Conservation (phyloP, 1,284 basidiomycete species). For the Ustilago lituana region DNA sequence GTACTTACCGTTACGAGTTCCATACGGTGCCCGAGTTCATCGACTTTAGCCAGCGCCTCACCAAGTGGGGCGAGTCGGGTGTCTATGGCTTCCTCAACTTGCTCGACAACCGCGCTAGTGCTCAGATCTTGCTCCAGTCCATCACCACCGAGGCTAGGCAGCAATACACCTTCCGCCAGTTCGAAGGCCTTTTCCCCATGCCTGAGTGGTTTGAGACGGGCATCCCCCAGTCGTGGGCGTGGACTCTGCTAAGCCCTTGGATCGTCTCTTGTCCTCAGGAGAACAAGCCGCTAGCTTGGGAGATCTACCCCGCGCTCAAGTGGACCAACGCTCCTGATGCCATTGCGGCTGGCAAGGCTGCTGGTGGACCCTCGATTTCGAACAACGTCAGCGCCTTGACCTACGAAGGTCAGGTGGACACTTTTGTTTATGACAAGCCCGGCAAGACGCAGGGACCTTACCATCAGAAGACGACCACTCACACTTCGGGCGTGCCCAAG, state of each 20-base stretch:
- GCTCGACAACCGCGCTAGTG: slow-evolving; percentile 53
- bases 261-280: slow-evolving; percentile 47
- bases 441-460: slow-evolving; percentile 54
- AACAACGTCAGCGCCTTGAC: slow-evolving; percentile 55
- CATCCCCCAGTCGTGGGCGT: slow-evolving; percentile 54
- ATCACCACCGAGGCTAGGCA: slow-evolving; percentile 58
- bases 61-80: slow-evolving; percentile 55
- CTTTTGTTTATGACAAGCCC: slow-evolving; percentile 45
- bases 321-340: slow-evolving; percentile 50
- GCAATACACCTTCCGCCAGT: slow-evolving; percentile 51
- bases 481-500: slow-evolving; percentile 38
- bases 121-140: slow-evolving; percentile 52
- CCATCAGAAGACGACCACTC: slow-evolving; percentile 44
- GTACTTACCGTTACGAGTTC: slow-evolving; percentile 53
- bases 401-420: slow-evolving; percentile 36
- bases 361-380: slow-evolving; percentile 49
- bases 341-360: slow-evolving; percentile 38
- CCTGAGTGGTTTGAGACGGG: slow-evolving; percentile 58
- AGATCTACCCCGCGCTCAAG: slow-evolving; percentile 55
- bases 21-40: slow-evolving; percentile 48
- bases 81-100: slow-evolving; percentile 53
- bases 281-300: slow-evolving; percentile 49
- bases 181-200: slow-evolving; percentile 48
- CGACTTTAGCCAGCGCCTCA: slow-evolving; percentile 50
- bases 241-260: slow-evolving; percentile 53